Evolutionary conservation across 2,329 filamentous ascomycete species (phyloP).

Genomic region (Myriosclerotinia scirpicola): DNA sequence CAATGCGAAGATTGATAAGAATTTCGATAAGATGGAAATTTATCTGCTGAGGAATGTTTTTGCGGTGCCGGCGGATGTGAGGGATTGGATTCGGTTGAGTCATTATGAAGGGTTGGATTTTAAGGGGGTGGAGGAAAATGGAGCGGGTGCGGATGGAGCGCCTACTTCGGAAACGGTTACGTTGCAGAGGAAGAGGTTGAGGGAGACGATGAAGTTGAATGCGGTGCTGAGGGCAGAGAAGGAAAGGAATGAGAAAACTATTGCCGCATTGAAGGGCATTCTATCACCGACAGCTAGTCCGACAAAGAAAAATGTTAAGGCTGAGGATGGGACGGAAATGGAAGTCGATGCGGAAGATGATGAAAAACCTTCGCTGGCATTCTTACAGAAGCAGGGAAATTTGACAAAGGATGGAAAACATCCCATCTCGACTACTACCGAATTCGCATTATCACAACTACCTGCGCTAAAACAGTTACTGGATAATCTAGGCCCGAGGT

Average conservation of each 20-base stretch:
- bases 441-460: conserved; percentile 80
- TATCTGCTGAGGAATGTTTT: conserved; percentile 87
- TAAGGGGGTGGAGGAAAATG: conserved; percentile 38
- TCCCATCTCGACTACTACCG: conserved; percentile 68
- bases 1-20: conserved; percentile 77
- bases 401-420: conserved; percentile 53
- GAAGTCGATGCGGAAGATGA: conserved; percentile 8
- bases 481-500: conserved; percentile 63
- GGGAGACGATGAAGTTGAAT: conserved; percentile 77
- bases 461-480: conserved; percentile 74
- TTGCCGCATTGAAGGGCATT: conserved; percentile 62
- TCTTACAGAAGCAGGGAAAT: conserved; percentile 55
- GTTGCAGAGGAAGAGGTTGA: conserved; percentile 69
- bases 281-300: conserved; percentile 43
- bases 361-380: conserved; percentile 47
- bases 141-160: conserved; percentile 48
- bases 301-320: conserved; percentile 30
- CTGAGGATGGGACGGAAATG: conserved; percentile 11
- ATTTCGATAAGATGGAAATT: conserved; percentile 85
- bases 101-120: conserved; percentile 67
- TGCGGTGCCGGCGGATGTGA: conserved; percentile 67
- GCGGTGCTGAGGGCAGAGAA: conserved; percentile 67
- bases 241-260: conserved; percentile 68
- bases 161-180: conserved; percentile 60
- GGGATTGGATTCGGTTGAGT: conserved; percentile 75